Evolutionary conservation across 345 rosid species (phyloP).

Genomic region (Crucihimalaya himalaica): DNA sequence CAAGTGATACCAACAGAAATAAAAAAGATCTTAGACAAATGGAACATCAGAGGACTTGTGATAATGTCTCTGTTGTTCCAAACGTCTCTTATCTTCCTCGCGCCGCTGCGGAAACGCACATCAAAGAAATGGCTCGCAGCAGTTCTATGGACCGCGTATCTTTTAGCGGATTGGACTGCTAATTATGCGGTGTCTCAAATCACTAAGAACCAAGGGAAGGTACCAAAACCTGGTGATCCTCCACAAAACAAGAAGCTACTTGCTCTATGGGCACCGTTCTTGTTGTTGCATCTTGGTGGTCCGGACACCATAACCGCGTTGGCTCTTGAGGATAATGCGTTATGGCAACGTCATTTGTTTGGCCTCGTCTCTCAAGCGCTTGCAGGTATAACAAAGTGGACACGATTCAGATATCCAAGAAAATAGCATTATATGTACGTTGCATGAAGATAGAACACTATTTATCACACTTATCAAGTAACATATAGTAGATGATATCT

Average conservation of each 20-base stretch:
- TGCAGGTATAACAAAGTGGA: constrained; percentile 8
- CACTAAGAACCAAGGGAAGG: constrained; percentile 47
- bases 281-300: constrained; percentile 48
- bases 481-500: neutral
- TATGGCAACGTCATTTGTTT: constrained; percentile 41
- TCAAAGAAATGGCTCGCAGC: constrained; percentile 34
- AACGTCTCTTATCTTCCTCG: constrained; percentile 48
- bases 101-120: constrained; percentile 56
- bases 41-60: constrained; percentile 64
- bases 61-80: constrained; percentile 58
- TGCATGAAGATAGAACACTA: neutral
- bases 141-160: constrained; percentile 58
- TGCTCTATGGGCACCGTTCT: constrained; percentile 46
- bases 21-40: constrained; percentile 46
- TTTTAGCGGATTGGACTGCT: constrained; percentile 66
- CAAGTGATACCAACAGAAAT: constrained; percentile 39
- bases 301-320: constrained; percentile 47
- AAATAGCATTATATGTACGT: neutral
- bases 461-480: neutral
- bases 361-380: constrained; percentile 35
- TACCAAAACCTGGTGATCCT: neutral
- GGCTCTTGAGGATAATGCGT: constrained; percentile 42
- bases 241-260: constrained; percentile 34
- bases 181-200: constrained; percentile 59
- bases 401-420: too few species aligned